These are phyloP conservation scores for Hyaloperonospora brassicae DNA, from an alignment of 352 stramenopile species.

Conservation along the genomic window DNA sequence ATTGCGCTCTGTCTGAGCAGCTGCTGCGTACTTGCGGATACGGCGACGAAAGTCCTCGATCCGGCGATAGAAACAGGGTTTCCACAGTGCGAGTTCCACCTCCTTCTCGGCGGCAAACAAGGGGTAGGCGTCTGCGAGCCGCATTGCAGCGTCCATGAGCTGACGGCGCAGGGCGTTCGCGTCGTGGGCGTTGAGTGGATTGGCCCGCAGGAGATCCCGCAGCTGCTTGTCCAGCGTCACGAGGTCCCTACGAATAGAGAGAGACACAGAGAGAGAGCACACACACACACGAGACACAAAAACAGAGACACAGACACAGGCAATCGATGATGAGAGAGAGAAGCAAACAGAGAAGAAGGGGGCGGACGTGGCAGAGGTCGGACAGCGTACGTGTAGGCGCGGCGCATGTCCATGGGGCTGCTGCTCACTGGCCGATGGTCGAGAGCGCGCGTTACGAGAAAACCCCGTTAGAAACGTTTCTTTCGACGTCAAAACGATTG, in stretches of 20 bases:
- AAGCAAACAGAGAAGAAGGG: too few species aligned
- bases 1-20: slow-evolving; percentile 48
- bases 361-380: not conserved
- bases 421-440: slow-evolving; percentile 7
- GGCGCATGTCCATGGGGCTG: slow-evolving; percentile 25
- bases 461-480: too few species aligned
- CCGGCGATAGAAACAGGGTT: slow-evolving; percentile 87
- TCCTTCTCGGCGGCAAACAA: slow-evolving; percentile 57
- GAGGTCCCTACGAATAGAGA: slow-evolving; percentile 39
- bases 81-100: slow-evolving; percentile 82
- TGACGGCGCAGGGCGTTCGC: slow-evolving; percentile 50
- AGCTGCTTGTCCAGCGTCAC: slow-evolving; percentile 64
- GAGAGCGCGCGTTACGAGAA: too few species aligned
- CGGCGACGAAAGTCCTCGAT: slow-evolving; percentile 85
- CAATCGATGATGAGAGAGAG: not conserved
- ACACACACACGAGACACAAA: not conserved
- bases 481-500: too few species aligned
- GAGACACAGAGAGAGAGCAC: not conserved
- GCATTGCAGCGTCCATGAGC: slow-evolving; percentile 45
- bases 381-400: slow-evolving; percentile 21
- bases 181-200: slow-evolving; percentile 51
- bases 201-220: slow-evolving; percentile 56
- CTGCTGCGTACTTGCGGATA: slow-evolving; percentile 81
- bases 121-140: slow-evolving; percentile 36
- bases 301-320: not conserved